Evolutionary conservation across 192 early-diverging fungal species (phyloP).

Genomic region (Coemansia sp.): DNA sequence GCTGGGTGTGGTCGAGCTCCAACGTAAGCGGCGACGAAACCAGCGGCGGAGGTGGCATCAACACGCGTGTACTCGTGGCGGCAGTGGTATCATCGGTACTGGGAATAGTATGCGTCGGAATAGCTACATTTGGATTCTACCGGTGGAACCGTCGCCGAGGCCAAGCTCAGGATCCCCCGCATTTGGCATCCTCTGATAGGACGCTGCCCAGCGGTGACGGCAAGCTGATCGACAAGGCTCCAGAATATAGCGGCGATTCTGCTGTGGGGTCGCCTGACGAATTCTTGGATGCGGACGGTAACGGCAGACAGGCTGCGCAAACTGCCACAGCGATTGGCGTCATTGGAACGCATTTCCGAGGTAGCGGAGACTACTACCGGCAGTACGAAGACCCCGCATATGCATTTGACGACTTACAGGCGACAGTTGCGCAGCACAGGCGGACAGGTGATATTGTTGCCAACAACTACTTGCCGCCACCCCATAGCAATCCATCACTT

Average conservation of each 20-base stretch:
- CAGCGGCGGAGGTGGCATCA: constrained; percentile 11
- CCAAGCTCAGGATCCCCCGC: background rate
- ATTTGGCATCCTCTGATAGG: constrained; percentile 12
- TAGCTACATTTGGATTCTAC: constrained; percentile 37
- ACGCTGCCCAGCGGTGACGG: constrained; percentile 6
- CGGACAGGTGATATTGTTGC: constrained; percentile 12
- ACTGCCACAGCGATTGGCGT: background rate
- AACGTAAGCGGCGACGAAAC: constrained; percentile 18
- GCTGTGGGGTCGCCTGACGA: background rate
- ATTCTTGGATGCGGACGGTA: background rate
- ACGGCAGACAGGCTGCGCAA: background rate
- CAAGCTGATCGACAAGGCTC: background rate
- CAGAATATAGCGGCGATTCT: background rate
- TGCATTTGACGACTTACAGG: background rate
- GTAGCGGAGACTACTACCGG: background rate
- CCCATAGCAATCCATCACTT: constrained; percentile 23
- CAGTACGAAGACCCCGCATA: constrained; percentile 10
- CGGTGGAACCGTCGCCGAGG: constrained; percentile 5
- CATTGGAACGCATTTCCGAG: background rate
- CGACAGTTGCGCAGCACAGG: constrained; percentile 4
- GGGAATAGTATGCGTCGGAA: constrained; percentile 37
- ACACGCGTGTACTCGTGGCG: constrained; percentile 46
- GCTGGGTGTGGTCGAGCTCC: constrained; percentile 60
- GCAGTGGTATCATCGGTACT: constrained; percentile 48
- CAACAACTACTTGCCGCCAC: constrained; percentile 28